Percentiles rank a stretch among this genome's conserved stretches.
Evolutionary conservation across 2,329 filamentous ascomycete genomes (phyloP).

Genomic region (Penicillium aurantiogriseum): DNA sequence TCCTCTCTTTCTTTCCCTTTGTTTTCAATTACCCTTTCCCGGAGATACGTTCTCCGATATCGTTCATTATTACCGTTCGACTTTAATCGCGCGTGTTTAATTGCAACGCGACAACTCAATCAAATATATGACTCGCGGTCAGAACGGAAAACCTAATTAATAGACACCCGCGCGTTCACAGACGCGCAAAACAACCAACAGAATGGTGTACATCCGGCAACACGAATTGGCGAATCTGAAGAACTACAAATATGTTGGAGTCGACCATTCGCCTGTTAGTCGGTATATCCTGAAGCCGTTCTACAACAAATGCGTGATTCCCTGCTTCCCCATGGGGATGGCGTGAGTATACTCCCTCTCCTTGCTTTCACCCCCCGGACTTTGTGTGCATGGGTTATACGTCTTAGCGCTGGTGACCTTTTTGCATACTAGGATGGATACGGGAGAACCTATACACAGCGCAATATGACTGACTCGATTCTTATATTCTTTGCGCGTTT

Average conservation of each 20-base stretch:
- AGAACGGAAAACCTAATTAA: background rate
- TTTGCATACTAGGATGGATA: background rate
- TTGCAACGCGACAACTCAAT: background rate
- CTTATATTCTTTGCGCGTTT: slow-evolving; percentile 9
- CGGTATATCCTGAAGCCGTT: slow-evolving; percentile 97
- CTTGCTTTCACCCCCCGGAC: background rate
- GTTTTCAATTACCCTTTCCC: background rate
- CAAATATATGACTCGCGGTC: slow-evolving; percentile 3
- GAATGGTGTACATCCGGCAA: slow-evolving; percentile 94
- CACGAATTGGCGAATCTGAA: slow-evolving; percentile 83
- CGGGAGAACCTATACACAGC: background rate
- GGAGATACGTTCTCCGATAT: background rate
- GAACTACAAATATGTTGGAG: slow-evolving; percentile 91
- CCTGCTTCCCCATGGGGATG: slow-evolving; percentile 94
- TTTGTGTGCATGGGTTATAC: slow-evolving; percentile 12
- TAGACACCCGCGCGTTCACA: slow-evolving; percentile 1
- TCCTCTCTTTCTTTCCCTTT: background rate
- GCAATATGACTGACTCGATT: slow-evolving; percentile 10
- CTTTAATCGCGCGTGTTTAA: background rate
- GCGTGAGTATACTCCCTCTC: slow-evolving; percentile 55
- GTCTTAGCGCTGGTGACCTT: background rate
- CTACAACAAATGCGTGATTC: slow-evolving; percentile 91
- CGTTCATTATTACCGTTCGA: background rate
- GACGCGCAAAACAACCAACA: slow-evolving; percentile 21
- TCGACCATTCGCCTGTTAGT: slow-evolving; percentile 86